phyloP scores from a whole-genome alignment of 371 early-diverging fungal genomes.

The Actinomucor elegans region DNA sequence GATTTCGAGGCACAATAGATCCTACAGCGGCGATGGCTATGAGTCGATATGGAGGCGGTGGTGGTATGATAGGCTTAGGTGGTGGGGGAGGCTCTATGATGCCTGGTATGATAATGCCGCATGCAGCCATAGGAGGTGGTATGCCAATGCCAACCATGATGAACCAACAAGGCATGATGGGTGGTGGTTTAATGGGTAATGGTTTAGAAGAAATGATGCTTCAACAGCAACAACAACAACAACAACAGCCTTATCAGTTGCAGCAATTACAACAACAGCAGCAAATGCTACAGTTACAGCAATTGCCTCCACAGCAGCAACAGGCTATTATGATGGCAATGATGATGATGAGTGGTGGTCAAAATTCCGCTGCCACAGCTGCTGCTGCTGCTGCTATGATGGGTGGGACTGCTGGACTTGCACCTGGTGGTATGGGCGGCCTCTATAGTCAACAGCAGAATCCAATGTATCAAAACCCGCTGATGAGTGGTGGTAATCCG shows the following conservation, averaged over 20 bases:
- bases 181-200: background rate
- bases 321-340: slow-evolving; percentile 12
- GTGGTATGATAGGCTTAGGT: slow-evolving; percentile 7
- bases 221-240: slow-evolving; percentile 5
- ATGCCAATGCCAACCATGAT: slow-evolving; percentile 3
- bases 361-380: background rate
- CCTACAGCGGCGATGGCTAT: slow-evolving; percentile 1
- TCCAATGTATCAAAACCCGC: slow-evolving; percentile 3
- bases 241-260: slow-evolving; percentile 4
- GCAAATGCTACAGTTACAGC: slow-evolving; percentile 10
- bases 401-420: background rate
- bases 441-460: background rate
- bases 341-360: slow-evolving; percentile 9
- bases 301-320: slow-evolving; percentile 12
- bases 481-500: background rate
- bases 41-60: background rate
- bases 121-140: background rate
- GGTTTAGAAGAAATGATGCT: slow-evolving; percentile 4
- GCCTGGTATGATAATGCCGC: background rate
- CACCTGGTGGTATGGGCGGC: background rate
- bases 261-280: slow-evolving; percentile 10
- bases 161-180: slow-evolving; percentile 5
- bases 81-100: background rate
- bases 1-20: background rate
- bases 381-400: background rate